Percentiles rank a stretch among this genome's conserved stretches.
These are phyloP conservation scores for Blumeria hordei DNA, from an alignment of 2,329 filamentous ascomycete species.

Conservation along the genomic window DNA sequence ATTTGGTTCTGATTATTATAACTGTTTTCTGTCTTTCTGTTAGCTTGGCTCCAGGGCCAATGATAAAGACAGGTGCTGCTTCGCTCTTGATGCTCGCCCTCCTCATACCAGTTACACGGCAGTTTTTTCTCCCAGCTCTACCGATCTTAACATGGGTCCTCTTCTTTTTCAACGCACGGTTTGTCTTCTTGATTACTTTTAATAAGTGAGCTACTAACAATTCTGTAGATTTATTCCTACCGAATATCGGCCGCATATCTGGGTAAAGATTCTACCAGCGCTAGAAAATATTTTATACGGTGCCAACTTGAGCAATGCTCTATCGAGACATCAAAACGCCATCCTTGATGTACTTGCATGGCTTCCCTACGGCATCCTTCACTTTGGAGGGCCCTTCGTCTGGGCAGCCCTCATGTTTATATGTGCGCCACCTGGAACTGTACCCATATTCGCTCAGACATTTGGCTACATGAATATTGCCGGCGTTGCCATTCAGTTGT, in stretches of 20 bases:
- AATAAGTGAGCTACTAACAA: slow-evolving; percentile 5
- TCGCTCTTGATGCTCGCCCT: slow-evolving; percentile 43
- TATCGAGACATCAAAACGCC: slow-evolving; percentile 69
- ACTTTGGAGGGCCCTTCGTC: slow-evolving; percentile 68
- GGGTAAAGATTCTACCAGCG: slow-evolving; percentile 82
- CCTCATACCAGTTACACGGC: slow-evolving; percentile 60
- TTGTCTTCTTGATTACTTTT: slow-evolving; percentile 20
- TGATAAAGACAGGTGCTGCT: slow-evolving; percentile 52
- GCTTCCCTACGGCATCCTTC: slow-evolving; percentile 78
- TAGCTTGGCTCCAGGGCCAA: slow-evolving; percentile 52
- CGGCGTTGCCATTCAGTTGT: slow-evolving; percentile 67
- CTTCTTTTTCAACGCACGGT: slow-evolving; percentile 58
- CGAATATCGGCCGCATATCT: slow-evolving; percentile 77
- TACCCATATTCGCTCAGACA: slow-evolving; percentile 60
- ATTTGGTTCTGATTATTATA: slow-evolving; percentile 47
- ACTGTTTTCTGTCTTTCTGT: slow-evolving; percentile 66
- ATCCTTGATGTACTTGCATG: slow-evolving; percentile 73
- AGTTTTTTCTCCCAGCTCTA: slow-evolving; percentile 75
- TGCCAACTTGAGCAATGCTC: slow-evolving; percentile 83
- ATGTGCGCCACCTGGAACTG: slow-evolving; percentile 65
- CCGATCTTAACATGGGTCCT: slow-evolving; percentile 70
- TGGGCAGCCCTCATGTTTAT: slow-evolving; percentile 63
- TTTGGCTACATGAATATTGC: slow-evolving; percentile 86
- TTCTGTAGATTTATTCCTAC: slow-evolving; percentile 58
- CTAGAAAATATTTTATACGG: slow-evolving; percentile 93